Base-by-base conservation (phyloP, 345 rosid species). In the Arabidopsis thaliana region DNA sequence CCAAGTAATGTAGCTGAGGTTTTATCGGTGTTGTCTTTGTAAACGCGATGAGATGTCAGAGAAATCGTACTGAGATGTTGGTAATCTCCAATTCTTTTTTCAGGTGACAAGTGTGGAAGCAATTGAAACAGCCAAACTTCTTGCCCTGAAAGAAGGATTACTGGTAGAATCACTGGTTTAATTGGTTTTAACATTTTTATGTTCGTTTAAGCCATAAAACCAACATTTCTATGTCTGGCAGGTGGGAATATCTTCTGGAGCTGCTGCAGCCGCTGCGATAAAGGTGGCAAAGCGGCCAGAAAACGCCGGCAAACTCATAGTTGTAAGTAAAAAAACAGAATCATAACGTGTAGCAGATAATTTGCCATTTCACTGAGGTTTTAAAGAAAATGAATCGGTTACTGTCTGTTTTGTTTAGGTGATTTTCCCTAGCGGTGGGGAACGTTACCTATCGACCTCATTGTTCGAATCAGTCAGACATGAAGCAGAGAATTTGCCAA, bases 191-290 rank as follows among this genome's bases (percentile, higher is more conserved):
- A 42, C 20, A 33, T 7, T 10, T 32, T 59, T 37, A 23, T 58
- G 2, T 50, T 8, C 44, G 71, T 36, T 44, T 59, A 50, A 66
- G 14, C 24, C 51, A 16, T 32, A 16, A 36, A 45, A 53, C 22
- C 33, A 36, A 52, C 45, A 40, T 36, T 51, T 34, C 20, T 72
- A 11, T 34, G 62, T 50, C 41, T 62, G 22, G 63, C 75, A 88
- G 88, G 90, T 83, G 8, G 93, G 93, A 30, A 88, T 88, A 78
- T 88, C 93, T 7, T 88, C 93, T 1, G 93, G 90, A 76, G 93
- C 89, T 16, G 90, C 93, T 48, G 86, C 90, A 14, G 82, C 87
- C 8, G 90, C 93, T 1, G 93, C 93, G 22, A 79, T 88, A 34
- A 74, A 78, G 75, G 83, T 85, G 22, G 93, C 89, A 0, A 83